These are phyloP conservation scores for Oryza australiensis DNA, from an alignment of 176 grass and related monocot species.

Conservation along the genomic window DNA sequence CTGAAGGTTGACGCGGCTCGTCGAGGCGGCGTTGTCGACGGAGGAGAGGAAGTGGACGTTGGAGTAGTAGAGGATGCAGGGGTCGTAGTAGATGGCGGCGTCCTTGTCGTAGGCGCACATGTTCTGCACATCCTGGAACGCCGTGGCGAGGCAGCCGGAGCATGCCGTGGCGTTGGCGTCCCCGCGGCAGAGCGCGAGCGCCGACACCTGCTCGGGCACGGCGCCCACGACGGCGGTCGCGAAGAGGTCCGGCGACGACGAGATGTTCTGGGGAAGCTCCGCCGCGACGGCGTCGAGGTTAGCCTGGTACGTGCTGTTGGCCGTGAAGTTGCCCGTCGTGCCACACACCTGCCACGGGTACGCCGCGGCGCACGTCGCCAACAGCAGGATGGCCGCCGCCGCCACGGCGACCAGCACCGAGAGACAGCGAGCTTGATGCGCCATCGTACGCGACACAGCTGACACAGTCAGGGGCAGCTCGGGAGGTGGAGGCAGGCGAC, in stretches of 20 bases:
- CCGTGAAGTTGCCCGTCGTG: conserved; percentile 1
- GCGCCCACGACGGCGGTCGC: conserved; percentile 15
- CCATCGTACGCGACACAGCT: background rate
- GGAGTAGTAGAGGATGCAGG: conserved; percentile 37
- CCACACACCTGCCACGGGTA: conserved; percentile 33
- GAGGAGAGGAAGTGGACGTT: conserved; percentile 16
- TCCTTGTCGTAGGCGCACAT: conserved; percentile 35
- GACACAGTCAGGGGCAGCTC: background rate
- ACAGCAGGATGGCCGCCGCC: background rate
- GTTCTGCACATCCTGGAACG: conserved; percentile 25
- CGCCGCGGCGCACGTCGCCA: background rate
- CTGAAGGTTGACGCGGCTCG: background rate
- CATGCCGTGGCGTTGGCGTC: conserved; percentile 29
- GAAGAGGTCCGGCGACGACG: conserved; percentile 18
- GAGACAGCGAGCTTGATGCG: background rate
- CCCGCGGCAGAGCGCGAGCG: conserved; percentile 39
- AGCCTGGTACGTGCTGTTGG: conserved; percentile 49
- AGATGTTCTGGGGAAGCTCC: conserved; percentile 31
- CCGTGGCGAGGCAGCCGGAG: conserved; percentile 22
- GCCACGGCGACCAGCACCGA: background rate
- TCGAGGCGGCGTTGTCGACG: background rate
- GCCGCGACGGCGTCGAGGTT: conserved; percentile 40
- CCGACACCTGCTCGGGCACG: conserved; percentile 20
- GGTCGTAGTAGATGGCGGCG: conserved; percentile 49
- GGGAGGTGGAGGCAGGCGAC: background rate